Conservation (phyloP, 768 basidiomycete genomes). For the Lentinula boryana region DNA sequence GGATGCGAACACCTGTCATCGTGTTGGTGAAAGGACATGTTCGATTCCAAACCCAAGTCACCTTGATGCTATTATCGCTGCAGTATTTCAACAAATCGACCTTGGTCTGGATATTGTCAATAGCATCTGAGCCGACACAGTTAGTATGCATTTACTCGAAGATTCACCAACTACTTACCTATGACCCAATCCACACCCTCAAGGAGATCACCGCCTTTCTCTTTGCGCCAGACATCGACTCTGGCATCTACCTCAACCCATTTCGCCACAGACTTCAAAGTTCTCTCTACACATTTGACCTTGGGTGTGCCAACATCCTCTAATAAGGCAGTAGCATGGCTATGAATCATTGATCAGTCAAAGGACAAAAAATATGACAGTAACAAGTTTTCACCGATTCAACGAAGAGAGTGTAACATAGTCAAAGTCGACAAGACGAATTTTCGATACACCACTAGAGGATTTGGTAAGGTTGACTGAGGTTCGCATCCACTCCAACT, state of each 20-base stretch:
- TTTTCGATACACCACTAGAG: conserved; percentile 63
- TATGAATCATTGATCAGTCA: conserved; percentile 11
- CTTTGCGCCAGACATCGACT: conserved; percentile 83
- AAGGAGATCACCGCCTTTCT: conserved; percentile 65
- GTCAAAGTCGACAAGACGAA: conserved; percentile 91
- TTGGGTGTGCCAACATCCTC: conserved; percentile 93
- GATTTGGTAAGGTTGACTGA: neutral
- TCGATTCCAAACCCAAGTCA: conserved; percentile 18
- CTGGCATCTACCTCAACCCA: conserved; percentile 85
- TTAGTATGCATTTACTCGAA: conserved; percentile 12
- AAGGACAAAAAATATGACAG: neutral
- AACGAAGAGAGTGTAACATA: conserved; percentile 92
- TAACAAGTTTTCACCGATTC: conserved; percentile 35
- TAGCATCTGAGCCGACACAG: conserved; percentile 58
- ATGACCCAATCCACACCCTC: conserved; percentile 93
- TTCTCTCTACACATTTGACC: conserved; percentile 68
- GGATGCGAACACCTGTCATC: conserved; percentile 82
- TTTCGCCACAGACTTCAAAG: conserved; percentile 67
- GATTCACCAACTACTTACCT: conserved; percentile 43
- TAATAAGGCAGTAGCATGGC: conserved; percentile 87
- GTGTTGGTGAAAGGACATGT: neutral
- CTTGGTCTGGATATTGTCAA: conserved; percentile 96
- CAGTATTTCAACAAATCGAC: conserved; percentile 92
- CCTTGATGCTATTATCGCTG: conserved; percentile 72
- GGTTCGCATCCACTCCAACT: neutral